Percentiles rank a stretch among this genome's conserved stretches.
Conservation (phyloP, 2,329 filamentous ascomycete genomes). For the Pseudogymnoascus sp. region DNA sequence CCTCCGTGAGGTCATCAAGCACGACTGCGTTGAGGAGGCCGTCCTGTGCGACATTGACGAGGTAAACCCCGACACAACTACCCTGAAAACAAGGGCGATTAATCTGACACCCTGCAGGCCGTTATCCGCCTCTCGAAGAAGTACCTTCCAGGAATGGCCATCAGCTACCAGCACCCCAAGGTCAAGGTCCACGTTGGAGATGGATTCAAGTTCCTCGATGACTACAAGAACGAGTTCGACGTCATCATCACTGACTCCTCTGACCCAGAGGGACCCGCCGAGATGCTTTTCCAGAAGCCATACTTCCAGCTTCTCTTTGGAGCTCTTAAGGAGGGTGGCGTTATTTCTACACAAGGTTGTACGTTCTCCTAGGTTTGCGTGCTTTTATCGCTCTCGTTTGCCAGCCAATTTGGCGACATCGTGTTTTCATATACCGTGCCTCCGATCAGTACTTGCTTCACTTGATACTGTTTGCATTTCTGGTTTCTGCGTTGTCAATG, state of each 20-base stretch:
- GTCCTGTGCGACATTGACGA: constrained; percentile 98
- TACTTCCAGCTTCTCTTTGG: constrained; percentile 93
- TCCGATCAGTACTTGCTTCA: not conserved
- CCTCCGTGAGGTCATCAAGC: constrained; percentile 97
- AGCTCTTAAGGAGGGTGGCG: constrained; percentile 87
- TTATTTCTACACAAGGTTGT: constrained; percentile 99
- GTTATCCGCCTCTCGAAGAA: constrained; percentile 98
- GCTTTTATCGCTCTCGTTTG: constrained; percentile 14
- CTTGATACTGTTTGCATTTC: not conserved
- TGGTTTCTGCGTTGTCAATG: not conserved
- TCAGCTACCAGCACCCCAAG: constrained; percentile 90
- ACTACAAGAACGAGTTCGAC: constrained; percentile 96
- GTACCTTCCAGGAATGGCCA: constrained; percentile 90
- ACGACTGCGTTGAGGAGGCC: constrained; percentile 92
- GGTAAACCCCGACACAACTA: constrained; percentile 36
- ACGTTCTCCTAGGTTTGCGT: constrained; percentile 61
- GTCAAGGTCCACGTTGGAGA: constrained; percentile 89
- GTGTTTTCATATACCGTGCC: not conserved
- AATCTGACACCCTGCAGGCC: constrained; percentile 45
- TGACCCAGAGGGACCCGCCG: constrained; percentile 92
- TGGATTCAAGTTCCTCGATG: constrained; percentile 96
- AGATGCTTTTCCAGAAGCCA: constrained; percentile 95
- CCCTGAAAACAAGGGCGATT: not conserved
- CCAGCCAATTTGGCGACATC: not conserved
- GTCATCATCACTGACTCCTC: constrained; percentile 99